Evolutionary conservation across 257 asterid genomes (phyloP).

Genomic region (Striga asiatica): DNA sequence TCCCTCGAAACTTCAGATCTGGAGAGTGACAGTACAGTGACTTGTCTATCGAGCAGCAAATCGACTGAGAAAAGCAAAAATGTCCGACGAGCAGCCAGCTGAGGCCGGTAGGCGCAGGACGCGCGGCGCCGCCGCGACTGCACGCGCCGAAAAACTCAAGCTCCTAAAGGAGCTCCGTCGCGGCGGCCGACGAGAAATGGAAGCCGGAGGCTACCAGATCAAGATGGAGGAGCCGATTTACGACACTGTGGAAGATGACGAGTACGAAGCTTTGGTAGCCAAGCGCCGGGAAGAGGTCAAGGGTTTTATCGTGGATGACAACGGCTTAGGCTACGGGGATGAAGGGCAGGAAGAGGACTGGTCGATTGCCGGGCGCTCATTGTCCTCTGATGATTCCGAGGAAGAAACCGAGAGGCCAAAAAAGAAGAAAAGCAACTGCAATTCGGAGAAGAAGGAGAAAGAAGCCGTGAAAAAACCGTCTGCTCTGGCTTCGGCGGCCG

Average conservation of each 20-base stretch:
- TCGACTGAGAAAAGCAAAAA: slow-evolving; percentile 11
- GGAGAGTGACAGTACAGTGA: background rate
- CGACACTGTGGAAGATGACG: slow-evolving; percentile 75
- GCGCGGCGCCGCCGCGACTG: slow-evolving; percentile 38
- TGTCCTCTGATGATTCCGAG: slow-evolving; percentile 64
- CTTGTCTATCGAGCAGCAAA: background rate
- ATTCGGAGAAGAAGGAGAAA: slow-evolving; percentile 53
- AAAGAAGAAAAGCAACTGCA: slow-evolving; percentile 36
- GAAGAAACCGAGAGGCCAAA: slow-evolving; percentile 52
- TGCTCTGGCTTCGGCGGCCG: slow-evolving; percentile 61
- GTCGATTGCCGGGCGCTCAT: slow-evolving; percentile 47
- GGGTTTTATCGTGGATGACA: slow-evolving; percentile 76
- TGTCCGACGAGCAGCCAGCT: slow-evolving; percentile 60
- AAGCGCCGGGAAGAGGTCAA: slow-evolving; percentile 66
- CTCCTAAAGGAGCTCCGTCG: slow-evolving; percentile 56
- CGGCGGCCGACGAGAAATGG: slow-evolving; percentile 54
- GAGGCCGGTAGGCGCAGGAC: slow-evolving; percentile 50
- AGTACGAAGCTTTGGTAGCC: slow-evolving; percentile 72
- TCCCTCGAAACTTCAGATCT: background rate
- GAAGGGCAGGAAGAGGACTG: slow-evolving; percentile 97
- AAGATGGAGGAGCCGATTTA: slow-evolving; percentile 73
- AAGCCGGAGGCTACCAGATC: slow-evolving; percentile 41
- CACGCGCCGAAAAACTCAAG: slow-evolving; percentile 61
- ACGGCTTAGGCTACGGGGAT: slow-evolving; percentile 85
- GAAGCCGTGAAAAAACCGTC: slow-evolving; percentile 47